Conservation (phyloP, 116 monocot genomes). For the Cymodocea nodosa region DNA sequence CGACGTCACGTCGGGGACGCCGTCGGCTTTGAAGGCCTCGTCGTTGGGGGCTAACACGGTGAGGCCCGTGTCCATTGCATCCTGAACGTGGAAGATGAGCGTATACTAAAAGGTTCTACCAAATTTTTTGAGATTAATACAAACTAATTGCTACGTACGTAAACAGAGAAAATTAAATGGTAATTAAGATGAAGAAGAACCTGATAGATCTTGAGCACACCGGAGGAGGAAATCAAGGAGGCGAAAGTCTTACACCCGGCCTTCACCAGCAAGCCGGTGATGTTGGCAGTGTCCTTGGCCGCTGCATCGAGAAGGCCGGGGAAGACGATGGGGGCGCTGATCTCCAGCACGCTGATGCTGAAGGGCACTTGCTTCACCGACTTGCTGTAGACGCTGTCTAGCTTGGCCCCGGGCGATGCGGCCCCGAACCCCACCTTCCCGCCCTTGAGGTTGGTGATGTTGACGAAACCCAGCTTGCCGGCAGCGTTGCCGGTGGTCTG, state of each 20-base stretch:
- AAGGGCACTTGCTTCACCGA: conserved; percentile 47
- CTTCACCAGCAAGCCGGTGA: conserved; percentile 57
- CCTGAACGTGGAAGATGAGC: conserved; percentile 8
- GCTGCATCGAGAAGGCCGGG: conserved; percentile 57
- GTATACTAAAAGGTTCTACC: neutral
- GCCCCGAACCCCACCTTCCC: conserved; percentile 49
- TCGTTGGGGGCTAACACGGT: conserved; percentile 78
- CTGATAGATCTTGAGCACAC: conserved; percentile 56
- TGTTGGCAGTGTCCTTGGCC: conserved; percentile 26
- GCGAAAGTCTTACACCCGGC: conserved; percentile 88
- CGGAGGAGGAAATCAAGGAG: conserved; percentile 30
- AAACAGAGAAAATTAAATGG: too few species aligned
- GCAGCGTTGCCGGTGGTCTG: conserved; percentile 77
- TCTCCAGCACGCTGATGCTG: conserved; percentile 59
- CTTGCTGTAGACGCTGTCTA: conserved; percentile 40
- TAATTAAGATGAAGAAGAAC: neutral
- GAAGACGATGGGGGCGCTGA: conserved; percentile 58
- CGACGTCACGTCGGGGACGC: conserved; percentile 31
- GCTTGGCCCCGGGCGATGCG: conserved; percentile 36
- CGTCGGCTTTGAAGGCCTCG: conserved; percentile 54
- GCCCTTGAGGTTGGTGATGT: conserved; percentile 56
- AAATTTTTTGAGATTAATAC: too few species aligned
- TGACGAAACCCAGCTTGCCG: conserved; percentile 71
- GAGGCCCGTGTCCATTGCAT: conserved; percentile 51
- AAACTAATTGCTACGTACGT: too few species aligned